Evolutionary conservation across 208 protist species (phyloP).

Genomic region (Leptomonas pyrrhocoris): DNA sequence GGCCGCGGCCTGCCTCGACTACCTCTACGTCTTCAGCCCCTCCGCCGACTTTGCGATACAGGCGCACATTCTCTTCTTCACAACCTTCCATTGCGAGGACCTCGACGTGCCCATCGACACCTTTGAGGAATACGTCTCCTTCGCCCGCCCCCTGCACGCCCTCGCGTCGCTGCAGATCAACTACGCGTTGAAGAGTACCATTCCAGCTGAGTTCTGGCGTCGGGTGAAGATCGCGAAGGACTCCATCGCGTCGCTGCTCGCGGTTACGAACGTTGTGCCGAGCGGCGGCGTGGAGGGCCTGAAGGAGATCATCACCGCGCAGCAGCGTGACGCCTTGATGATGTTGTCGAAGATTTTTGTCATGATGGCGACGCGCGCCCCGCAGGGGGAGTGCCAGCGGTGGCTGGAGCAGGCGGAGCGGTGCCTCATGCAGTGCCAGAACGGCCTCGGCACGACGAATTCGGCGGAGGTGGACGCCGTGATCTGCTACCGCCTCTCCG

Average conservation of each 20-base stretch:
- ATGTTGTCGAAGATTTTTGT: conserved; percentile 80
- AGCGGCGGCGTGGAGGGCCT: conserved; percentile 65
- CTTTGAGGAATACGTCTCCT: conserved; percentile 86
- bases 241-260: conserved; percentile 71
- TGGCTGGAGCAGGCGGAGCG: conserved; percentile 84
- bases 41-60: conserved; percentile 70
- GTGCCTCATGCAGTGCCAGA: conserved; percentile 74
- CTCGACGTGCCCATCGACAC: conserved; percentile 80
- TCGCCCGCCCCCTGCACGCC: conserved; percentile 76
- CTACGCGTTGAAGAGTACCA: conserved; percentile 81
- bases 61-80: conserved; percentile 84
- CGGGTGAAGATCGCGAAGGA: conserved; percentile 82
- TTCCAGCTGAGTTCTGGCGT: conserved; percentile 79
- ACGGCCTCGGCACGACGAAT: conserved; percentile 39
- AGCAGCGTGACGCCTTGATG: conserved; percentile 80
- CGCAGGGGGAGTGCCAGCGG: conserved; percentile 58
- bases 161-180: conserved; percentile 78
- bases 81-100: conserved; percentile 79
- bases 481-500: conserved; percentile 74
- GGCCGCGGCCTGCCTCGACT: conserved; percentile 80
- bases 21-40: conserved; percentile 81
- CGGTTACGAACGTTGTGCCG: conserved; percentile 66
- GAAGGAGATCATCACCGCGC: conserved; percentile 62
- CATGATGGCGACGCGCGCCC: conserved; percentile 83
- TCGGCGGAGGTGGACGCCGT: conserved; percentile 52